Base-by-base conservation (phyloP, 2,329 filamentous ascomycete species). In the Fusarium penzigii region DNA sequence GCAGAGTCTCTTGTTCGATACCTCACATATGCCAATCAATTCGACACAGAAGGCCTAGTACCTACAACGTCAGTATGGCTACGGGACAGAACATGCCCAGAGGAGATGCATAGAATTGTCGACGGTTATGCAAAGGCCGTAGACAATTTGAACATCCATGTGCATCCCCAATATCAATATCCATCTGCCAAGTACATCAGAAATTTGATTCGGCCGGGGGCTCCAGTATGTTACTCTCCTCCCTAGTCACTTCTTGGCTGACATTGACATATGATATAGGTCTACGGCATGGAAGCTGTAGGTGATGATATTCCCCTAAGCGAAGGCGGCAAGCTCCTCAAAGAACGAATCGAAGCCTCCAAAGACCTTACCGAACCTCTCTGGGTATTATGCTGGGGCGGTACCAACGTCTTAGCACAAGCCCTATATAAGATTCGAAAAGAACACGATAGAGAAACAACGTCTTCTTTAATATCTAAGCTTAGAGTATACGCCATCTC, bases 401-500 rank as follows among this genome's bases (percentile, higher is more conserved):
- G 79, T 17, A 73, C 76, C 16, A 82, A 80, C 51, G 73, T 76
- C 1, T 71, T 82, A 3, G 79, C 79, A 3, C 73, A 78, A 49
- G 76, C 72, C 2, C 67, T 82, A 3, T 59, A 71, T 16, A 65
- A 75, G 52, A 74, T 20, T 69, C 75, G 36, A 17, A 49, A 13
- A 11, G 29, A 42, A n/a, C 25, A 29, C 63, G 12, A 62, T 55
- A 52, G 55, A 61, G 17, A 7, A 50, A 70, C 76, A 0, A 62
- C 71, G 1, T 62, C 67, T 1, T 48, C 44, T 0, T 68, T 81
- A 25, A 65, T 71, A 1, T 55, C 65, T 3, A 76, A 75, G 51
- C 59, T 82, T 2, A 70, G 78, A 14, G 72, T 81, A 12, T 82
- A 82, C 60, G 68, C 80, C 32, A 82, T 84, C 51, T 82, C 79